Percentiles rank a stretch among this genome's conserved stretches.
Evolutionary conservation across 805 yeast species (phyloP).

Genomic region (Lipomyces lipofer): DNA sequence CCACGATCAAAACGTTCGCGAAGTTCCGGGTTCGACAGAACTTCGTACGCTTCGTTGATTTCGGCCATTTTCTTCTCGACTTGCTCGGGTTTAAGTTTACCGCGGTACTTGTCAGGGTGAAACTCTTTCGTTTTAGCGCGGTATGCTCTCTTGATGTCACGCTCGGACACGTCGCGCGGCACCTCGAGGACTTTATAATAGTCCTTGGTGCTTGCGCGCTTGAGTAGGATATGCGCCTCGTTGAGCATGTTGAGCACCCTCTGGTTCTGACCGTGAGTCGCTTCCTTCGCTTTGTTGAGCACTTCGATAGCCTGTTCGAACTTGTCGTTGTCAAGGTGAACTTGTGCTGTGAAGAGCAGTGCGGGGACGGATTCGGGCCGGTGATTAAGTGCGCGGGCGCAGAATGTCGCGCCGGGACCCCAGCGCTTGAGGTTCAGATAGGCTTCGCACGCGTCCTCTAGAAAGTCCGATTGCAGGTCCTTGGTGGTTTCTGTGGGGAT

Average conservation of each 20-base stretch:
- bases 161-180: constrained; percentile 62
- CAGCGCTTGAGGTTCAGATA: constrained; percentile 31
- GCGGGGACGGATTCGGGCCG: constrained; percentile 37
- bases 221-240: constrained; percentile 37
- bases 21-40: constrained; percentile 64
- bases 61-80: constrained; percentile 86
- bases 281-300: constrained; percentile 27
- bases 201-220: constrained; percentile 54
- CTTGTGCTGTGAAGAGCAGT: constrained; percentile 31
- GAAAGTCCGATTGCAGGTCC: constrained; percentile 29
- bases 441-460: constrained; percentile 33
- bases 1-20: constrained; percentile 68
- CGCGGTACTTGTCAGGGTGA: constrained; percentile 90
- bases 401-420: constrained; percentile 35
- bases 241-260: constrained; percentile 33
- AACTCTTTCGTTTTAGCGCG: constrained; percentile 72
- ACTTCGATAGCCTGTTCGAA: constrained; percentile 35
- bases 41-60: constrained; percentile 90
- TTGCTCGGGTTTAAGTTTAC: constrained; percentile 63
- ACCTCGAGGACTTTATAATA: constrained; percentile 79
- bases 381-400: constrained; percentile 35
- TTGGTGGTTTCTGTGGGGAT: constrained; percentile 2
- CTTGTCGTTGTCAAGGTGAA: constrained; percentile 30
- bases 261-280: constrained; percentile 28
- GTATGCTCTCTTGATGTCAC: constrained; percentile 77